Conservation (phyloP, 352 stramenopile genomes). For the Lagenidium giganteum region DNA sequence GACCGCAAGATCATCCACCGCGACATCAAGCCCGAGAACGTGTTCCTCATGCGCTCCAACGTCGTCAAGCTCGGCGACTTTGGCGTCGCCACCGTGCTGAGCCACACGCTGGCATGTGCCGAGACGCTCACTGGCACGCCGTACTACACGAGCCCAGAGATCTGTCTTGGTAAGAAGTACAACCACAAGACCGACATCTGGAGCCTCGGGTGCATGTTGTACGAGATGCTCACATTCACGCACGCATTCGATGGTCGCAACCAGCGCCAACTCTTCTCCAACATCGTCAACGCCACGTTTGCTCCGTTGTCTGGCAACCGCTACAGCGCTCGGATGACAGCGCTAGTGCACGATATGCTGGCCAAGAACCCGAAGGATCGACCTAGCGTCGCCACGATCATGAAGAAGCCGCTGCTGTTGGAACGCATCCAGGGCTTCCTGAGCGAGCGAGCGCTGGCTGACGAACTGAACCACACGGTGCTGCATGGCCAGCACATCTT, state of each 20-base stretch:
- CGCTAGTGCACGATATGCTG: slow-evolving; percentile 51
- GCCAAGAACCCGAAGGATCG: slow-evolving; percentile 49
- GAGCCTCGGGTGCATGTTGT: slow-evolving; percentile 92
- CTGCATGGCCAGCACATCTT: slow-evolving; percentile 72
- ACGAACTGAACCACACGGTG: slow-evolving; percentile 69
- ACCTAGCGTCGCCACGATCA: slow-evolving; percentile 59
- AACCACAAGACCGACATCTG: slow-evolving; percentile 94
- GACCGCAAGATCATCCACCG: slow-evolving; percentile 84
- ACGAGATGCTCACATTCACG: slow-evolving; percentile 86
- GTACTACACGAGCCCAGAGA: slow-evolving; percentile 94
- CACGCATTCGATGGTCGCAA: slow-evolving; percentile 88
- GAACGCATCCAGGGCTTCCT: slow-evolving; percentile 63
- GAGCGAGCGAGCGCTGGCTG: slow-evolving; percentile 35
- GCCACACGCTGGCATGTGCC: slow-evolving; percentile 64
- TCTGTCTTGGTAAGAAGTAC: slow-evolving; percentile 90
- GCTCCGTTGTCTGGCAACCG: slow-evolving; percentile 9
- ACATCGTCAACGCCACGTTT: slow-evolving; percentile 40
- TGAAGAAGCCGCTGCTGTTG: slow-evolving; percentile 48
- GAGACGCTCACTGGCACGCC: slow-evolving; percentile 73
- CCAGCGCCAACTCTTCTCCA: slow-evolving; percentile 73
- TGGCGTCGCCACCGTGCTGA: slow-evolving; percentile 70
- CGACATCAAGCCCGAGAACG: slow-evolving; percentile 85
- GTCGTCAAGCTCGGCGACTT: slow-evolving; percentile 80
- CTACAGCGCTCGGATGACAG: slow-evolving; percentile 23
- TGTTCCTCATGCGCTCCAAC: slow-evolving; percentile 67